Conservation (phyloP, 169 alveolate species). For the Babesia divergens region DNA sequence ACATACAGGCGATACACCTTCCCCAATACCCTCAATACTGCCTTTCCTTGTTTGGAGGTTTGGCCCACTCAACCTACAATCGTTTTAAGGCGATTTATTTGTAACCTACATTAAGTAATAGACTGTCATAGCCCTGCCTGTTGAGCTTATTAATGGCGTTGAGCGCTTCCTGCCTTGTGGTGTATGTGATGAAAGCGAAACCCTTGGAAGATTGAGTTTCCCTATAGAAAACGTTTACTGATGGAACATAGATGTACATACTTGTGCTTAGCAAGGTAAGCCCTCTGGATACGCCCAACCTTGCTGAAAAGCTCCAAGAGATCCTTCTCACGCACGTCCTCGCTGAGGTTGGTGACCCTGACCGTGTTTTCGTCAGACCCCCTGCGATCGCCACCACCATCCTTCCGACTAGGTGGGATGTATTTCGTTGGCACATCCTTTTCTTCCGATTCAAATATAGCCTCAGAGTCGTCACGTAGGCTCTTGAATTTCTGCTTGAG, state of each 20-base stretch:
- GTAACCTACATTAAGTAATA: slow-evolving; percentile 79
- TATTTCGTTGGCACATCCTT: slow-evolving; percentile 48
- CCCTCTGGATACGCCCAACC: slow-evolving; percentile 82
- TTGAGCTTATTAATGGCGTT: slow-evolving; percentile 83
- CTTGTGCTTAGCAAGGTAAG: slow-evolving; percentile 85
- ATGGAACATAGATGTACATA: slow-evolving; percentile 8
- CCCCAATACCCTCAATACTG: background rate
- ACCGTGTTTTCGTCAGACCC: slow-evolving; percentile 82
- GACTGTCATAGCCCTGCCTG: slow-evolving; percentile 85
- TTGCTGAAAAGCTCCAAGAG: slow-evolving; percentile 79
- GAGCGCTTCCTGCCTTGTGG: slow-evolving; percentile 83
- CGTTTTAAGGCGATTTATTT: background rate
- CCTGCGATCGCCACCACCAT: slow-evolving; percentile 59
- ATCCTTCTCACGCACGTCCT: slow-evolving; percentile 85
- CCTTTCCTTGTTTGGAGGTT: slow-evolving; percentile 75
- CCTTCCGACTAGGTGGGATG: slow-evolving; percentile 58
- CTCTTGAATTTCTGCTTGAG: slow-evolving; percentile 72
- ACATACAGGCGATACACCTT: no score
- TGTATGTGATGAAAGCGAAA: slow-evolving; percentile 85
- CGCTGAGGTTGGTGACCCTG: slow-evolving; percentile 86
- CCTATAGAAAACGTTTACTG: slow-evolving; percentile 50
- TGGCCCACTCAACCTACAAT: slow-evolving; percentile 83
- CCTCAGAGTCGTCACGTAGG: slow-evolving; percentile 67
- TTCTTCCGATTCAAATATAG: slow-evolving; percentile 34
- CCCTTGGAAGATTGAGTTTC: slow-evolving; percentile 87